Conservation (phyloP, 75 land plant species). For the Picea glauca region DNA sequence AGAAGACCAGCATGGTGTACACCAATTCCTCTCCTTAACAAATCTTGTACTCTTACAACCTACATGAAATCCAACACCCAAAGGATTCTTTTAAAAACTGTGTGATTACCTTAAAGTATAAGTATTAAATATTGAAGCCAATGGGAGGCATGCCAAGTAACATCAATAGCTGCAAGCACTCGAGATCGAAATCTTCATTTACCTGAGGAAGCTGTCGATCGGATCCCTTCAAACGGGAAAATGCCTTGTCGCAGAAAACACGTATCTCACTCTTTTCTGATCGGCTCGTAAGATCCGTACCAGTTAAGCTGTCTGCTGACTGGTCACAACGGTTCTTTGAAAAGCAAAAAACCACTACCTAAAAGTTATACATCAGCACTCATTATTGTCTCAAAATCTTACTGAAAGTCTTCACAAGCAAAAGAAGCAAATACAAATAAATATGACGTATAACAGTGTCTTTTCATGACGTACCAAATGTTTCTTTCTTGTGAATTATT, state of each 20-base stretch:
- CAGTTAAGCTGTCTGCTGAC: slow-evolving; percentile 74
- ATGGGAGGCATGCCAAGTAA: not conserved
- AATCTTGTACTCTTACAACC: slow-evolving; percentile 79
- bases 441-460: not conserved
- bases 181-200: not conserved
- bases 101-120: not conserved
- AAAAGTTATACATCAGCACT: not conserved
- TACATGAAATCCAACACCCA: slow-evolving; percentile 11
- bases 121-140: not conserved
- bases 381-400: no score
- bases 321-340: slow-evolving; percentile 97
- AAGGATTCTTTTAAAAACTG: not conserved
- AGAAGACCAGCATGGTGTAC: slow-evolving; percentile 99
- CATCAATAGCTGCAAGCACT: not conserved
- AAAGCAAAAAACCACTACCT: slow-evolving; percentile 98
- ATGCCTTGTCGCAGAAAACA: slow-evolving; percentile 95
- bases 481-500: no score
- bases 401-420: no score
- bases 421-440: not conserved
- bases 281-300: slow-evolving; percentile 68
- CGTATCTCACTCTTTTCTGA: slow-evolving; percentile 91
- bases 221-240: slow-evolving; percentile 95
- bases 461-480: no score
- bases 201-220: slow-evolving; percentile 97
- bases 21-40: slow-evolving; percentile 87